phyloP scores from a whole-genome alignment of 2,329 filamentous ascomycete species.

The Cucurbitaria berberidis region DNA sequence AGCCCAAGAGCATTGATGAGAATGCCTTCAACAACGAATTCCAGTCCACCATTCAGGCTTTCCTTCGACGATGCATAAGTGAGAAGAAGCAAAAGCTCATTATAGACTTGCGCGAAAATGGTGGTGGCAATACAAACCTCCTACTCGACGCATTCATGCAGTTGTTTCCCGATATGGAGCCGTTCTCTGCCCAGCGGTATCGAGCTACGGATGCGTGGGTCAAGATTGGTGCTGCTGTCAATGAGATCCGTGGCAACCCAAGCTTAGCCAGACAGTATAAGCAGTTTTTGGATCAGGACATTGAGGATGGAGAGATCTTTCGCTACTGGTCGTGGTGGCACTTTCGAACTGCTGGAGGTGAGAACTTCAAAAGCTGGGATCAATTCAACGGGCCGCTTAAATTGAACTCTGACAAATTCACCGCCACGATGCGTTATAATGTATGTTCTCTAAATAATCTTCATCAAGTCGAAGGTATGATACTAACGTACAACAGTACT shows the following conservation, averaged over 20 bases:
- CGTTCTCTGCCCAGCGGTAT: constrained; percentile 44
- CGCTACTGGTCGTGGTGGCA: constrained; percentile 33
- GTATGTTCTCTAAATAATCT: constrained; percentile 15
- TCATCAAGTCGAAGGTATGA: background rate
- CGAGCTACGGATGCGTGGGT: constrained; percentile 22
- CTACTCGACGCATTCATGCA: constrained; percentile 55
- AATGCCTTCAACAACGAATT: constrained; percentile 25
- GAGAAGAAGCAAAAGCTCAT: constrained; percentile 63
- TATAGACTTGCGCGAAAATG: constrained; percentile 67
- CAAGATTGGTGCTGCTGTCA: constrained; percentile 29
- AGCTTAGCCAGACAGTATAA: constrained; percentile 11
- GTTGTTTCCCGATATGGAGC: constrained; percentile 55
- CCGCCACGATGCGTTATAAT: constrained; percentile 42
- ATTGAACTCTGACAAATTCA: constrained; percentile 47
- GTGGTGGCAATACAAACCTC: constrained; percentile 56
- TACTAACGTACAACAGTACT: constrained; percentile 18
- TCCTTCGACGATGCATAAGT: constrained; percentile 53
- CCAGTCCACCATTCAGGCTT: constrained; percentile 45
- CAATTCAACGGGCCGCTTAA: constrained; percentile 52
- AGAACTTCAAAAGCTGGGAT: constrained; percentile 51
- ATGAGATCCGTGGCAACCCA: constrained; percentile 27
- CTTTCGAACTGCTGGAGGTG: constrained; percentile 31
- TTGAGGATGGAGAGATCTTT: constrained; percentile 19
- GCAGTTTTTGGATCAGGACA: background rate
- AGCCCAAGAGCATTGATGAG: constrained; percentile 9